Conservation (phyloP, 1,284 basidiomycete genomes). For the Salmacisia buchloeana region DNA sequence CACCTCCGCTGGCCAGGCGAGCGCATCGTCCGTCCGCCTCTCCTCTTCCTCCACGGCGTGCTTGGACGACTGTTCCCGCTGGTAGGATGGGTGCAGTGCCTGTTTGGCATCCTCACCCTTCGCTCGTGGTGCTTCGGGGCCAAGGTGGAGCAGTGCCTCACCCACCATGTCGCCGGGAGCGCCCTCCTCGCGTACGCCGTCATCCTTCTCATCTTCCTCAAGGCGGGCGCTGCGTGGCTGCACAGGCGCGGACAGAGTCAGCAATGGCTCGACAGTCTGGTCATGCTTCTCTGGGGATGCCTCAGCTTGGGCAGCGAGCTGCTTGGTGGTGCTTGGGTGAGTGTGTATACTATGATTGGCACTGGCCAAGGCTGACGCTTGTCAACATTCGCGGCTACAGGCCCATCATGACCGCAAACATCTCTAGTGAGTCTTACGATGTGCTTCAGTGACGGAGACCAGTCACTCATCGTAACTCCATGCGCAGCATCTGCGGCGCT, state of each 20-base stretch:
- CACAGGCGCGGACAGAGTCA: constrained; percentile 58
- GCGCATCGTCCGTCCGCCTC: constrained; percentile 63
- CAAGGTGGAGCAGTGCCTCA: constrained; percentile 54
- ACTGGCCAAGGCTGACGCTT: too few species aligned
- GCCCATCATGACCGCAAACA: not conserved
- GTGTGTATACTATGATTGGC: too few species aligned
- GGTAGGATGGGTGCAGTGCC: constrained; percentile 60
- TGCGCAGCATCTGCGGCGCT: constrained; percentile 45
- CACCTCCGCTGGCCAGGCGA: constrained; percentile 70
- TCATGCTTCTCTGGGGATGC: constrained; percentile 74
- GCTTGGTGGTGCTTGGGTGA: constrained; percentile 37
- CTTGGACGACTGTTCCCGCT: constrained; percentile 81
- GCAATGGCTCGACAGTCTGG: constrained; percentile 84
- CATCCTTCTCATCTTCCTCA: constrained; percentile 74
- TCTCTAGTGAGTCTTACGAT: not conserved
- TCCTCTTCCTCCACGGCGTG: constrained; percentile 69
- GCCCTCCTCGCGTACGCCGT: constrained; percentile 69
- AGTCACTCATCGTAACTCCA: too few species aligned
- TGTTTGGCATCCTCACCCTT: constrained; percentile 38
- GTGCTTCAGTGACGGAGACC: constrained; percentile 63
- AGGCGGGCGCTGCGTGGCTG: constrained; percentile 78
- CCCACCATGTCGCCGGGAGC: constrained; percentile 63
- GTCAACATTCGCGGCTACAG: too few species aligned
- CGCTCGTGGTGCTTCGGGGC: constrained; percentile 65
- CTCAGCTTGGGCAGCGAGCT: constrained; percentile 88